Evolutionary conservation across 2,329 filamentous ascomycete genomes (phyloP).

Genomic region (Magnaporthiopsis incrustans): DNA sequence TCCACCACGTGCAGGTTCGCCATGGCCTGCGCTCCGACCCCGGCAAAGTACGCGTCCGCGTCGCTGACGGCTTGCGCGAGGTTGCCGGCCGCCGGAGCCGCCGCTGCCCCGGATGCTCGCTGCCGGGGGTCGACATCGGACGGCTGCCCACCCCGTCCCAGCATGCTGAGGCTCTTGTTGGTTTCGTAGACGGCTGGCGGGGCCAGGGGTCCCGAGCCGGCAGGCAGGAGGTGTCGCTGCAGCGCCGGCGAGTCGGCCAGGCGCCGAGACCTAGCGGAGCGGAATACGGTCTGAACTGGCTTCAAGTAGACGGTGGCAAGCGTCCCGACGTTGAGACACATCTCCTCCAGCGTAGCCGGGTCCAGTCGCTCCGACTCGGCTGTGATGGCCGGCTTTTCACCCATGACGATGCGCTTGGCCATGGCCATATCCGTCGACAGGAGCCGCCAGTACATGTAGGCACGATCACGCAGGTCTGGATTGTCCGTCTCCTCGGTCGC

Average conservation of each 20-base stretch:
- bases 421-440: conserved; percentile 84
- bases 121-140: conserved; percentile 40
- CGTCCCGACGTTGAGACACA: conserved; percentile 94
- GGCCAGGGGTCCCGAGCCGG: conserved; percentile 21
- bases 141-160: conserved; percentile 45
- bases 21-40: conserved; percentile 19
- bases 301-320: conserved; percentile 96
- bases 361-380: conserved; percentile 94
- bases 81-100: conserved; percentile 26
- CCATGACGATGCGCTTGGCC: conserved; percentile 89
- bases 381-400: conserved; percentile 91
- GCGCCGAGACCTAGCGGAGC: conserved; percentile 71
- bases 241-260: conserved; percentile 79
- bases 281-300: conserved; percentile 94
- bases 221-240: conserved; percentile 61
- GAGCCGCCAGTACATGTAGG: conserved; percentile 99
- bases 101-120: conserved; percentile 12
- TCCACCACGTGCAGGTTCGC: conserved; percentile 59
- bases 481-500: conserved; percentile 99
- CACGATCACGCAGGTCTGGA: conserved; percentile 87
- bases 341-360: conserved; percentile 83
- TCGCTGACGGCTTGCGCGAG: conserved; percentile 69
- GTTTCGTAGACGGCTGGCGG: conserved; percentile 34
- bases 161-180: conserved; percentile 53
- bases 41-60: conserved; percentile 84